Conservation (phyloP, 2,329 filamentous ascomycete species). For the Penicillium crustosum region DNA sequence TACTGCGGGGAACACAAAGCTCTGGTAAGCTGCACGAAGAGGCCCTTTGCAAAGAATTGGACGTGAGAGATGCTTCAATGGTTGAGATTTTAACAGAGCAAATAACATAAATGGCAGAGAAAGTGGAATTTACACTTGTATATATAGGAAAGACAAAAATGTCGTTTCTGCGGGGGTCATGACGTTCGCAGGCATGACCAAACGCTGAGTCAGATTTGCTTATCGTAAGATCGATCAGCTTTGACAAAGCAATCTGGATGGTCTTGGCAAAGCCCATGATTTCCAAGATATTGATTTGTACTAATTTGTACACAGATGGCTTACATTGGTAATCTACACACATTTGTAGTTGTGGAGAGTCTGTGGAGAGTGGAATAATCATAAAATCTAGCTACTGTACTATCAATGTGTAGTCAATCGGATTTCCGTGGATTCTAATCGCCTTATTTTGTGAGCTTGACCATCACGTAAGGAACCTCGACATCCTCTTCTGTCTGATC, state of each 20-base stretch:
- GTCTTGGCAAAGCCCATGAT: background rate
- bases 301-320: conserved; percentile 6
- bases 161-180: conserved; percentile 15
- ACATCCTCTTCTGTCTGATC: conserved; percentile 89
- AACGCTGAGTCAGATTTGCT: conserved; percentile 26
- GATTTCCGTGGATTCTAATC: conserved; percentile 3
- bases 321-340: conserved; percentile 11
- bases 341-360: background rate
- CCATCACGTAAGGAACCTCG: conserved; percentile 94
- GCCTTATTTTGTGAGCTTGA: conserved; percentile 60
- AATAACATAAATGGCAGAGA: conserved; percentile 27
- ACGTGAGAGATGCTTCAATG: conserved; percentile 23
- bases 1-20: conserved; percentile 22
- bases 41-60: conserved; percentile 13
- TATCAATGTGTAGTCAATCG: conserved; percentile 2
- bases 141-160: conserved; percentile 4
- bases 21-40: conserved; percentile 15
- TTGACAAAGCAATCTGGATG: conserved; percentile 27
- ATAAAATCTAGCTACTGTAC: conserved; percentile 13
- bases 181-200: conserved; percentile 12
- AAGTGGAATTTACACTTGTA: conserved; percentile 9
- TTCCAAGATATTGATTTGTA: background rate
- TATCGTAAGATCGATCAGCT: conserved; percentile 25
- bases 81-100: conserved; percentile 21
- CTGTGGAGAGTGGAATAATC: conserved; percentile 3